Conservation (phyloP, 2,329 filamentous ascomycete genomes). For the Xylariaceae sp. region DNA sequence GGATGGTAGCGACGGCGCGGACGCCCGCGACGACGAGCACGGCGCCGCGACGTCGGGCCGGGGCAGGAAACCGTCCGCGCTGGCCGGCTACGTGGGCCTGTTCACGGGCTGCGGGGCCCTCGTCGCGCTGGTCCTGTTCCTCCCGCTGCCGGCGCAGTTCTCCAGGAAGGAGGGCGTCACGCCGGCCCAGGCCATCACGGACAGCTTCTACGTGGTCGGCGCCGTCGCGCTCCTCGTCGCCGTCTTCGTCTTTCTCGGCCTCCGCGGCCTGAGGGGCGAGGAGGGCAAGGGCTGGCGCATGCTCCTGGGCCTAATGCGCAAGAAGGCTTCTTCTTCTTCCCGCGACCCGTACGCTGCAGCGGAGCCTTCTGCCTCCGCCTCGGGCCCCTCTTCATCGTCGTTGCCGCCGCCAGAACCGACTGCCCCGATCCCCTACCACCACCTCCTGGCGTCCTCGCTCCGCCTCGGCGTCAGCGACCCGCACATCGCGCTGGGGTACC, state of each 20-base stretch:
- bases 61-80: conserved; percentile 54
- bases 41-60: too few species aligned
- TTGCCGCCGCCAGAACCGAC: conserved; percentile 5
- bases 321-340: neutral
- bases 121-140: conserved; percentile 77
- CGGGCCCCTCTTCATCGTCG: too few species aligned
- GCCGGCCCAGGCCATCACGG: conserved; percentile 72
- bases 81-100: conserved; percentile 88
- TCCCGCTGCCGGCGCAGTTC: conserved; percentile 85
- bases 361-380: neutral
- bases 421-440: conserved; percentile 54
- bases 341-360: neutral
- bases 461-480: conserved; percentile 73
- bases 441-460: conserved; percentile 65
- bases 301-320: conserved; percentile 48
- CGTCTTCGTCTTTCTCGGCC: conserved; percentile 75
- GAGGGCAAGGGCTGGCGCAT: conserved; percentile 73
- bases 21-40: conserved; percentile 29
- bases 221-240: conserved; percentile 72
- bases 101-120: conserved; percentile 93
- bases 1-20: conserved; percentile 20
- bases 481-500: conserved; percentile 82
- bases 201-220: conserved; percentile 88
- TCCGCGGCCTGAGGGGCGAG: conserved; percentile 71
- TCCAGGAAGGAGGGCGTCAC: conserved; percentile 70